phyloP scores from a whole-genome alignment of 1,284 basidiomycete genomes.

The Sanghuangporus sanghuang region DNA sequence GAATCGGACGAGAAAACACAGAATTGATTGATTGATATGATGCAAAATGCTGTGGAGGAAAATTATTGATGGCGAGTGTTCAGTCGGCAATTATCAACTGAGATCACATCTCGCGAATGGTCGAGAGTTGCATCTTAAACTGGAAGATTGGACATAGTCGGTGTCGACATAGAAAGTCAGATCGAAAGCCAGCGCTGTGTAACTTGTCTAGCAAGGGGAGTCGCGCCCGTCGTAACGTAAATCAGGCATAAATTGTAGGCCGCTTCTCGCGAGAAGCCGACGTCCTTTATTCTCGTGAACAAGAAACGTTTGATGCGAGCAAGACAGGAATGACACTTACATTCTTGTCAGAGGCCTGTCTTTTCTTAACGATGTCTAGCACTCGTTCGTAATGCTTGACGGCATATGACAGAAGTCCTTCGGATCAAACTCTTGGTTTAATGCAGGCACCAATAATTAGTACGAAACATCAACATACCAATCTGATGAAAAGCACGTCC shows the following conservation, averaged over 20 bases:
- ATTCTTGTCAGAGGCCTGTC: slow-evolving; percentile 23
- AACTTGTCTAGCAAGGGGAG: slow-evolving; percentile 57
- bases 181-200: slow-evolving; percentile 68
- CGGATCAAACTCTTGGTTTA: neutral
- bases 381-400: slow-evolving; percentile 79
- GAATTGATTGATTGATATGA: neutral
- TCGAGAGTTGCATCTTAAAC: neutral
- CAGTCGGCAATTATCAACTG: neutral
- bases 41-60: neutral
- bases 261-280: slow-evolving; percentile 59
- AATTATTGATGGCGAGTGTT: neutral
- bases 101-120: neutral
- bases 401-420: slow-evolving; percentile 78
- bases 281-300: slow-evolving; percentile 27
- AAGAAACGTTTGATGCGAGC: slow-evolving; percentile 15
- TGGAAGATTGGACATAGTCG: neutral
- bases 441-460: neutral
- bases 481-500: slow-evolving; percentile 89
- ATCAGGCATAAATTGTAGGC: slow-evolving; percentile 88
- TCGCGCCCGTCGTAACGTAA: slow-evolving; percentile 72
- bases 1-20: neutral
- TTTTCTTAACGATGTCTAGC: slow-evolving; percentile 52
- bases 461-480: slow-evolving; percentile 38
- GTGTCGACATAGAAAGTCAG: neutral
- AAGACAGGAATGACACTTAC: neutral